phyloP scores from a whole-genome alignment of 768 basidiomycete genomes.

The Hemileccinum impolitum region DNA sequence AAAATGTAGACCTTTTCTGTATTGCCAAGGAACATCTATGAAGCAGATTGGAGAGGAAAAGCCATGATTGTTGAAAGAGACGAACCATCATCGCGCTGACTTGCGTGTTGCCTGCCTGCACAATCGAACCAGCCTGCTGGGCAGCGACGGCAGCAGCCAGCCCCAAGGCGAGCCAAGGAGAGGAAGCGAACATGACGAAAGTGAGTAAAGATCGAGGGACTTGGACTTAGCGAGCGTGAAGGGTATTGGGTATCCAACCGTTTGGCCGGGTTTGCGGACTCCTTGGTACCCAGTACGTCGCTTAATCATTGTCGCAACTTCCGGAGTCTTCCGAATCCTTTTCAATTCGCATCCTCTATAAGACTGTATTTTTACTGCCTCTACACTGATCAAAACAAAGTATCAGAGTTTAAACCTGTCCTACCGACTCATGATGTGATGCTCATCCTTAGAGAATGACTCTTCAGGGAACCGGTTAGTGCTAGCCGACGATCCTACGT shows the following conservation, averaged over 20 bases:
- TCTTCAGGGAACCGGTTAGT: too few species aligned
- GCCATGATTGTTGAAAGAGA: neutral
- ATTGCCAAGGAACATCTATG: slow-evolving; percentile 78
- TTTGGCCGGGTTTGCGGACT: neutral
- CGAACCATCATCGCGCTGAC: slow-evolving; percentile 57
- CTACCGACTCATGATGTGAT: too few species aligned
- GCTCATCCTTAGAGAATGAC: too few species aligned
- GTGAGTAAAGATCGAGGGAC: slow-evolving; percentile 7
- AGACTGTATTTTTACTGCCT: too few species aligned
- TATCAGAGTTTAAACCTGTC: too few species aligned
- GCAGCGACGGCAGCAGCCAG: slow-evolving; percentile 35
- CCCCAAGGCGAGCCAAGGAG: slow-evolving; percentile 43
- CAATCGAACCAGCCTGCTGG: slow-evolving; percentile 24
- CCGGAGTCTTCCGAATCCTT: too few species aligned
- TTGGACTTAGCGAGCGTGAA: slow-evolving; percentile 13
- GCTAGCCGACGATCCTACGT: too few species aligned
- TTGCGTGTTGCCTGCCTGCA: slow-evolving; percentile 32
- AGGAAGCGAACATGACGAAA: slow-evolving; percentile 28
- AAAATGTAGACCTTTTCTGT: slow-evolving; percentile 81
- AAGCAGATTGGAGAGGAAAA: neutral
- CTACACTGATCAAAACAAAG: too few species aligned
- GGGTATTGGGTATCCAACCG: neutral
- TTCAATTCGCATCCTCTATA: too few species aligned
- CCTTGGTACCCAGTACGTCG: too few species aligned
- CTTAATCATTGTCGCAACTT: too few species aligned